phyloP scores from a whole-genome alignment of 257 asterid species.

The Rauvolfia tetraphylla region DNA sequence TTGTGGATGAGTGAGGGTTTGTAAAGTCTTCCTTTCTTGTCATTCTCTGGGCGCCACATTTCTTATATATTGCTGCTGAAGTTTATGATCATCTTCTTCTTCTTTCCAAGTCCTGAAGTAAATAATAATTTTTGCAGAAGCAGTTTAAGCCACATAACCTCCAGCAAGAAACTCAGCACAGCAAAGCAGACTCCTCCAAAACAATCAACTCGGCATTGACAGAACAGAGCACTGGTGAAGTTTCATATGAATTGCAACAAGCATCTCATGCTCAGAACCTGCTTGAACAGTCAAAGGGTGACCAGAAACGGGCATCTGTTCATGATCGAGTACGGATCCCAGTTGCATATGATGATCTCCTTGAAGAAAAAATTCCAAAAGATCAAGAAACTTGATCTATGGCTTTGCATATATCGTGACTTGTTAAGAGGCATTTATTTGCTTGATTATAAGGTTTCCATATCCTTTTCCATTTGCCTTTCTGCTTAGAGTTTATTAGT shows the following conservation, averaged over 20 bases:
- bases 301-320: constrained; percentile 44
- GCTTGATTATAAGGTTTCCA: background rate
- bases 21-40: background rate
- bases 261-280: constrained; percentile 30
- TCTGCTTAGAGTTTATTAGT: background rate
- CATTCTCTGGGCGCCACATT: background rate
- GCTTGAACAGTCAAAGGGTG: constrained; percentile 22
- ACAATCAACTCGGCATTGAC: background rate
- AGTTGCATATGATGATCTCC: constrained; percentile 65
- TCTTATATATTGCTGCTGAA: background rate
- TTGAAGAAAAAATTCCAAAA: constrained; percentile 35
- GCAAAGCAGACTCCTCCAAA: constrained; percentile 27
- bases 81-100: background rate
- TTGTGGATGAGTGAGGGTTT: background rate
- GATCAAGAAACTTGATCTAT: constrained; percentile 21
- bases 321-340: constrained; percentile 72
- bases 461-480: background rate
- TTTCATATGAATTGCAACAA: constrained; percentile 23
- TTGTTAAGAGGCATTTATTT: background rate
- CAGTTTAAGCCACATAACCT: constrained; percentile 47
- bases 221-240: constrained; percentile 14
- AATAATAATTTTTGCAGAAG: constrained; percentile 49
- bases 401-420: background rate
- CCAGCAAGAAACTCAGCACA: constrained; percentile 30
- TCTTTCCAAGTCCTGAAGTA: background rate